Evolutionary conservation across 2,329 filamentous ascomycete species (phyloP), one percentile per base, ranked within the genome.

Genomic region (Lanzia echinophila): DNA sequence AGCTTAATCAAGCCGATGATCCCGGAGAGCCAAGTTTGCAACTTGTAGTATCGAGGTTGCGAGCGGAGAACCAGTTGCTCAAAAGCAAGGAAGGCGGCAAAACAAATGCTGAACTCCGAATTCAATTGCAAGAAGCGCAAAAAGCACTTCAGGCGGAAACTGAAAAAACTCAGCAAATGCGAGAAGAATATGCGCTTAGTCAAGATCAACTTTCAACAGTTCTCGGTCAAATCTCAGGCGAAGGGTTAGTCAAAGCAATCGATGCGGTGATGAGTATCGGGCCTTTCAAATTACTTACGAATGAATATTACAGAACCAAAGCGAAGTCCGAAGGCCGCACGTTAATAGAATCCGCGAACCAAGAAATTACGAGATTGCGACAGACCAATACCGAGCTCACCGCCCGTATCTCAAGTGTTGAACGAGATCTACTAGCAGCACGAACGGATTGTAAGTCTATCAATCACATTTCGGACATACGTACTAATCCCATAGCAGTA

Each of bases 31-130:
- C 76, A 22, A 72, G 72, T 15, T 68, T 79, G 47, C 72, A 73
- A 11, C 69, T 80, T 42, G 74, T 75, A n/a, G 65, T 82, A 20
- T 79, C 79, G 31, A 76, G 82, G 33, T 70, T 86, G 46, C 81
- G 79, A 63, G 78, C 82, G 6, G 83, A 86, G 67, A 84, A 83
- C 60, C 75, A 77, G 34, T 67, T 84, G 7, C 69, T 85, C 12
- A 77, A 77, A 56, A 78, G 74, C 57, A 80, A 75, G 47, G 75
- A 75, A 10, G 76, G 76, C 7, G 75, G 75, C 7, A 76, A 78
- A 1, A 79, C 82, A 60, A 78, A 76, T 53, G 75, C 76, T 42
- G 70, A 74, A 42, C 69, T 85, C 44, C 74, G 79, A 31, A 72
- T 73, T 50, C 79, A 84, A 57, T 70, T 83, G 31, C 81, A 84